Percentiles rank a stretch among this genome's conserved stretches.
Conservation (phyloP, 78 protist species). For the Dictyostelium firmibasis region DNA sequence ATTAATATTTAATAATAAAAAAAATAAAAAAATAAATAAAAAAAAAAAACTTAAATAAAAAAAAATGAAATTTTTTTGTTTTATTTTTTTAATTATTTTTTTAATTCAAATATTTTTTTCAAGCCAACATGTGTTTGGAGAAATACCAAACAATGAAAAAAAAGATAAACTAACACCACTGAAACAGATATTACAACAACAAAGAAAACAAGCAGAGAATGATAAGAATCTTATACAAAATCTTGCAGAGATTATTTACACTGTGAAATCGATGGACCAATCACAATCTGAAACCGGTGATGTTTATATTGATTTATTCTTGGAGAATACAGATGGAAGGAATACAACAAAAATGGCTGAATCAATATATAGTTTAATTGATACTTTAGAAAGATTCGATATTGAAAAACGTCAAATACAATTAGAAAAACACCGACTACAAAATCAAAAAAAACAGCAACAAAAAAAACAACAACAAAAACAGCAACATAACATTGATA, state of each 20-base stretch:
- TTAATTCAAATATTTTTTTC: not conserved
- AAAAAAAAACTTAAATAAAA: not conserved
- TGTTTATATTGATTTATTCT: not conserved
- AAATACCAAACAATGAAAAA: not conserved
- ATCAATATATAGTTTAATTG: not conserved
- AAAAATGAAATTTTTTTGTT: no score
- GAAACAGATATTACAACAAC: not conserved
- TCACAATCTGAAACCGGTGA: not conserved
- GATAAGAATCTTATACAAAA: not conserved
- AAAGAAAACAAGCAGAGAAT: not conserved
- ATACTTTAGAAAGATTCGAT: not conserved
- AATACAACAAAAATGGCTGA: not conserved
- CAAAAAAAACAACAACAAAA: not conserved
- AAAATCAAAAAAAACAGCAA: not conserved
- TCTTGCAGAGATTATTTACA: not conserved
- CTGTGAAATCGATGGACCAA: conserved; percentile 1
- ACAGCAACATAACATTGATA: not conserved
- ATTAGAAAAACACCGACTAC: not conserved
- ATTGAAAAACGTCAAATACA: not conserved
- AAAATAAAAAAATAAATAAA: no score
- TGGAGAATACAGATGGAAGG: not conserved
- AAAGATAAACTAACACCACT: not conserved
- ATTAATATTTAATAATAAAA: no score
- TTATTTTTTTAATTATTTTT: not conserved
- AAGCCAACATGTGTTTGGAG: not conserved